A percentile compares a stretch with the other conserved stretches of the same genome.
These are phyloP conservation scores for Penicillium sp. DNA, from an alignment of 2,329 filamentous ascomycete genomes.

Conservation along the genomic window DNA sequence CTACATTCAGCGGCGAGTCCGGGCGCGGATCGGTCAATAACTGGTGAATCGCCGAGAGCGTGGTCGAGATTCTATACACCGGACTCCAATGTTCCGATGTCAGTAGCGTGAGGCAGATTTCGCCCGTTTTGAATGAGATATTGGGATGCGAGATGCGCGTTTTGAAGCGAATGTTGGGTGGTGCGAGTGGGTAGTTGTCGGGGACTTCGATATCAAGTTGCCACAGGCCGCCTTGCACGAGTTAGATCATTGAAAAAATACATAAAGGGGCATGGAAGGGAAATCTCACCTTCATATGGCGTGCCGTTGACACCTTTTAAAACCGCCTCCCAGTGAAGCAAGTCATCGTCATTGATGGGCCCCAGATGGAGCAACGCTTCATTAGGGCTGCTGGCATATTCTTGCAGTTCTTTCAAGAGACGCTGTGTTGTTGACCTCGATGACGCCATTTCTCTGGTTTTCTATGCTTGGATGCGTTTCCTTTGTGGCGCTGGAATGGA, in stretches of 20 bases:
- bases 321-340: slow-evolving; percentile 59
- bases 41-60: slow-evolving; percentile 45
- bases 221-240: slow-evolving; percentile 66
- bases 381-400: slow-evolving; percentile 54
- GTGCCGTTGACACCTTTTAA: slow-evolving; percentile 57
- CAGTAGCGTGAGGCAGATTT: slow-evolving; percentile 90
- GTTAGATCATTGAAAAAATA: background rate
- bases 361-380: slow-evolving; percentile 55
- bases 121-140: slow-evolving; percentile 67
- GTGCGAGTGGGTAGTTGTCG: slow-evolving; percentile 68
- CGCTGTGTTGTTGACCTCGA: slow-evolving; percentile 49
- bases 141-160: slow-evolving; percentile 86
- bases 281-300: slow-evolving; percentile 54
- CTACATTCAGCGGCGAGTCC: slow-evolving; percentile 48
- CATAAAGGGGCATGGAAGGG: background rate
- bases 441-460: slow-evolving; percentile 20
- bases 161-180: slow-evolving; percentile 75
- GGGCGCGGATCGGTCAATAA: slow-evolving; percentile 43
- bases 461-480: too few species aligned
- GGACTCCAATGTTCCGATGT: slow-evolving; percentile 72
- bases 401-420: slow-evolving; percentile 59
- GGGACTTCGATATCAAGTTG: slow-evolving; percentile 75
- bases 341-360: slow-evolving; percentile 53
- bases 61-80: slow-evolving; percentile 67
- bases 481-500: slow-evolving; percentile 3